Conservation (phyloP, 73 alveolate genomes). For the Paramecium primaurelia region DNA sequence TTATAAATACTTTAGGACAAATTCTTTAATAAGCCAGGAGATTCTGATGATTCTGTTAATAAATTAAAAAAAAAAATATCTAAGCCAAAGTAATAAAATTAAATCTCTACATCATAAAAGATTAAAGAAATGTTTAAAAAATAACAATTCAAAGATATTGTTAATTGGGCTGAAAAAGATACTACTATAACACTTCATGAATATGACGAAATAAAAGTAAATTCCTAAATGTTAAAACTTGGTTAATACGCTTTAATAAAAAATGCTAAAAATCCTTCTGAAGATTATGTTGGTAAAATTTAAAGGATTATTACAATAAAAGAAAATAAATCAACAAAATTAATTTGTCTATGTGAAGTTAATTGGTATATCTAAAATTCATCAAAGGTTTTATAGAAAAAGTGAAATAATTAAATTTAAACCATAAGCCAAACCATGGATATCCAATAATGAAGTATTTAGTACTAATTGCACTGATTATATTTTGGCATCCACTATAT, state of each 20-base stretch:
- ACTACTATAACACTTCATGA: not conserved
- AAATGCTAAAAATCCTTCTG: slow-evolving; percentile 1
- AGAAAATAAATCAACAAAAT: not conserved
- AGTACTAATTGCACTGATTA: not conserved
- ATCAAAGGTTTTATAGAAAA: not conserved
- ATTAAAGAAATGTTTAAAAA: not conserved
- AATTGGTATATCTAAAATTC: not conserved
- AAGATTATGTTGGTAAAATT: slow-evolving; percentile 42
- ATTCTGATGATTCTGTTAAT: not conserved
- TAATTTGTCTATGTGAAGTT: slow-evolving; percentile 34
- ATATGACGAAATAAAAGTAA: slow-evolving; percentile 31
- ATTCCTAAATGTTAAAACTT: not conserved
- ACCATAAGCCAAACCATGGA: not conserved
- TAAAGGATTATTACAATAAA: not conserved
- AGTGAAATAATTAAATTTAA: slow-evolving; percentile 12
- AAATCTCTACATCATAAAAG: not conserved
- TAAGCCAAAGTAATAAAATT: not conserved
- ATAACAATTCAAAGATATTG: not conserved
- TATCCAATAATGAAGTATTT: slow-evolving; percentile 9
- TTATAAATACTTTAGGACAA: not conserved
- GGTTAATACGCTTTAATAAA: slow-evolving; percentile 8
- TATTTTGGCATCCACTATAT: not conserved
- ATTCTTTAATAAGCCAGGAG: not conserved
- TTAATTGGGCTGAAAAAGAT: slow-evolving; percentile 27
- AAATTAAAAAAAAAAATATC: slow-evolving; percentile 7